Base-by-base conservation (phyloP, 768 basidiomycete genomes). In the Kwoniella bestiolae region DNA sequence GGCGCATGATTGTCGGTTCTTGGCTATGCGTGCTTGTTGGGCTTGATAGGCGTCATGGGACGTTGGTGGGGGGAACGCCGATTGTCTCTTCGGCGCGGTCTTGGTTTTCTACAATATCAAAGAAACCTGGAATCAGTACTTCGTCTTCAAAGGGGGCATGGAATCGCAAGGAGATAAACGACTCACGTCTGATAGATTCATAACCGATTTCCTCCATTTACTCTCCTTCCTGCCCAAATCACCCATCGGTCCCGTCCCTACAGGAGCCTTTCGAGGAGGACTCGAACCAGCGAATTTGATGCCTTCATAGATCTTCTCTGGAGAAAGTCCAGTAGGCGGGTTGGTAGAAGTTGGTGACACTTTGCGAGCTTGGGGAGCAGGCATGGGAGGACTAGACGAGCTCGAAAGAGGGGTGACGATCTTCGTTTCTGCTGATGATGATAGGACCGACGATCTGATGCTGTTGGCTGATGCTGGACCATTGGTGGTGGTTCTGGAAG, bases 41-140 rank as follows among this genome's bases (percentile, higher is more conserved):
- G 70, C 72, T 28, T 53, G 18, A 38, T 78, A 78, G 29, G 72
- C 41, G 29, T 78, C 76, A 46, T 70, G 63, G 1, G 74, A 75
- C 9, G 74, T 61, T 12, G 75, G 73, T 26, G 74, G 72, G 11
- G 67, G 65, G 34, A 29, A 25, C 55, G 60, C 31, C 25, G 58
- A 61, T 47, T 47, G 56, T 46, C 55, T 53, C 18, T 44, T 52
- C 7, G 61, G 18, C 12, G 29, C 45, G 4, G 61, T 28, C 34
- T 44, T 31, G 50, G 65, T 21, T 47, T 56, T 68, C 56, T 59
- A 21, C 26, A 28, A 14, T 41, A 14, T 18, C 38, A 1, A 41
- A 41, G 38, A 14, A 11, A 41, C 18, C 38, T 18, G 11, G 5
- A 11, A 41, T 41, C 38, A 41, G 11, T 41, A 16, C 38, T 41